phyloP scores from a whole-genome alignment of 495 filamentous ascomycete genomes.

The Hypoxylon fuscum region DNA sequence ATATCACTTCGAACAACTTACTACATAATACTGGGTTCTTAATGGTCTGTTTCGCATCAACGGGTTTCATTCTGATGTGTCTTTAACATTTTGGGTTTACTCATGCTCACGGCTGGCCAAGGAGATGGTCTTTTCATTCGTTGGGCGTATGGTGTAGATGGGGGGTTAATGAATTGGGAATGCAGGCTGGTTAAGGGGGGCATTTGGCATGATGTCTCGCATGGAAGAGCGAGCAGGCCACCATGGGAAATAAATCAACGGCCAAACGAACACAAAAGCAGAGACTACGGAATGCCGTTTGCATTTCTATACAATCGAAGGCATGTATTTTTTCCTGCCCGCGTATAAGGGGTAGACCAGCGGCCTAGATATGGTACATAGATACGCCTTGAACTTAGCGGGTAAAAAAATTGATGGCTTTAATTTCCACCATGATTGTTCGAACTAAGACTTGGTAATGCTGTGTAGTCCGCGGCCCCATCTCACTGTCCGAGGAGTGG shows the following conservation, averaged over 20 bases:
- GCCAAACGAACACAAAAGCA: conserved; percentile 28
- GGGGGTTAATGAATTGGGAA: conserved; percentile 2
- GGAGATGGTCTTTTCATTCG: conserved; percentile 15
- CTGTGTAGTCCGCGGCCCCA: too few species aligned
- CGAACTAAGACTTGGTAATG: too few species aligned
- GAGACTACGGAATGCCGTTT: conserved; percentile 23
- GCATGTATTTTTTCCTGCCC: conserved; percentile 21
- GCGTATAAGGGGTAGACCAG: conserved; percentile 24
- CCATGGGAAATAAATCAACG: conserved; percentile 16
- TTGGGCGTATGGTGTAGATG: conserved; percentile 27
- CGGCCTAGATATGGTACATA: conserved; percentile 38
- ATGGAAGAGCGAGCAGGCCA: conserved; percentile 20
- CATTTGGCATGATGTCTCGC: conserved; percentile 26
- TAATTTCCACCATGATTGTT: too few species aligned
- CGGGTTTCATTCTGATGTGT: conserved; percentile 33
- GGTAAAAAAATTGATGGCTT: neutral
- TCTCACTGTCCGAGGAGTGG: too few species aligned
- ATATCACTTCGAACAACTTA: conserved; percentile 24
- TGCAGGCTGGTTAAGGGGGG: conserved; percentile 23
- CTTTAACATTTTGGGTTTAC: conserved; percentile 28
- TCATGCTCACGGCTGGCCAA: conserved; percentile 9
- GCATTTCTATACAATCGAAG: conserved; percentile 33
- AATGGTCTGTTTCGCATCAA: conserved; percentile 29
- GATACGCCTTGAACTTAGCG: conserved; percentile 29
- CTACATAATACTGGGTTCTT: conserved; percentile 37